Conservation (phyloP, 257 asterid genomes). For the Linderniella brevidens region DNA sequence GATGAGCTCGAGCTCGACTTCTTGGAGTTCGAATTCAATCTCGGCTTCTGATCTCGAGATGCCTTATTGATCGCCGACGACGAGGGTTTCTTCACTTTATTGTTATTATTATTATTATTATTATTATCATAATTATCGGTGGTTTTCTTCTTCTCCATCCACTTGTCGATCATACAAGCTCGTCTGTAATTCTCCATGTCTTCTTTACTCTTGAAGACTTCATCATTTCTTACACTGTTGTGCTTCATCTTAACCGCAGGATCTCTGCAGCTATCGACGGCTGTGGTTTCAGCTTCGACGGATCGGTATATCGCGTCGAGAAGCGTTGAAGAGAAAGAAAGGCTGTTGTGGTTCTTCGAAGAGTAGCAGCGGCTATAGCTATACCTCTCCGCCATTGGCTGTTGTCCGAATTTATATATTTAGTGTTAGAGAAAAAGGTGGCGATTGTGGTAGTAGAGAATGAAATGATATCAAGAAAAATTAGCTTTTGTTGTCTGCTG, state of each 20-base stretch:
- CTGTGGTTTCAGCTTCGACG: no score
- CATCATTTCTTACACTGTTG: conserved; percentile 1
- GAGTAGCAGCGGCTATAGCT: no score
- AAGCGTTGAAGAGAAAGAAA: conserved; percentile 76
- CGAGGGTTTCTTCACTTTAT: no score
- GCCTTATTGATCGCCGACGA: no score
- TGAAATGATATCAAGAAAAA: not conserved
- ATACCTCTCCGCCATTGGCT: no score
- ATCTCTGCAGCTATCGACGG: no score
- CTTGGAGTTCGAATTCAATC: not conserved
- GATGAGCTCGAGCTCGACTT: conserved; percentile 18
- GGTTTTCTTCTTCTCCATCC: conserved; percentile 1
- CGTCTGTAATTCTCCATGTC: not conserved
- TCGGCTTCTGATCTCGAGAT: no score
- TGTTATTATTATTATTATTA: no score
- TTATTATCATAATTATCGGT: no score
- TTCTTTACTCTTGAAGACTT: conserved; percentile 19
- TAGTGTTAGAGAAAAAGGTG: not conserved
- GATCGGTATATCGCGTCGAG: no score
- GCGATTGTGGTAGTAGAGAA: not conserved
- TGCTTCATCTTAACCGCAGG: no score
- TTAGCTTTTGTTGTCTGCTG: not conserved
- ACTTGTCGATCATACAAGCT: not conserved
- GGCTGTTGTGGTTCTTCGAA: conserved; percentile 12
- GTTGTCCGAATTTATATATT: no score